These are phyloP conservation scores for Phellopilus nigrolimitatus DNA, from an alignment of 1,284 basidiomycete genomes.

Conservation along the genomic window DNA sequence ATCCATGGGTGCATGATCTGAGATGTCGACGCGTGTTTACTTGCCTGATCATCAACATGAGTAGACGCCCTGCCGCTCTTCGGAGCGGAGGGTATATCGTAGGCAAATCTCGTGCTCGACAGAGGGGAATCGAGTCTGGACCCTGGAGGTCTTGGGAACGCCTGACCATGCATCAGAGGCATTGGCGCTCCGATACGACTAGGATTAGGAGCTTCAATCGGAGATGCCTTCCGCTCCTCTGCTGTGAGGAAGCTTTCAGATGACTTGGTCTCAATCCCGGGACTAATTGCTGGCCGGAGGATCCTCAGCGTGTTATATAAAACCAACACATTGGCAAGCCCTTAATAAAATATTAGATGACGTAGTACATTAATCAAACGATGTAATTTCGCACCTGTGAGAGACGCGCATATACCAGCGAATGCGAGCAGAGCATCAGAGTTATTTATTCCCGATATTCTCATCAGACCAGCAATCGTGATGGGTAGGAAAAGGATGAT, in stretches of 20 bases:
- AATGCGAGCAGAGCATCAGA: slow-evolving; percentile 25
- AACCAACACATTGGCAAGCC: slow-evolving; percentile 56
- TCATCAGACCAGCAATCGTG: slow-evolving; percentile 17
- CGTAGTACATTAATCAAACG: neutral
- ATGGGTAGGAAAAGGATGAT: slow-evolving; percentile 17
- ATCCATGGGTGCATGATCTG: slow-evolving; percentile 14
- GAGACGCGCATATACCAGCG: slow-evolving; percentile 14
- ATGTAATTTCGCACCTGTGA: slow-evolving; percentile 12
- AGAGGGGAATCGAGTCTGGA: slow-evolving; percentile 8
- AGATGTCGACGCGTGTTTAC: slow-evolving; percentile 11
- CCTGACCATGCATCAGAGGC: slow-evolving; percentile 8
- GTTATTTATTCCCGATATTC: slow-evolving; percentile 12
- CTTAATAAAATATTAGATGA: slow-evolving; percentile 31
- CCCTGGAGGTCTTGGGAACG: slow-evolving; percentile 17
- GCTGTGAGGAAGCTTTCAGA: slow-evolving; percentile 20
- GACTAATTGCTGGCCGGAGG: slow-evolving; percentile 45
- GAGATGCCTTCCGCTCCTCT: slow-evolving; percentile 16
- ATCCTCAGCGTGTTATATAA: slow-evolving; percentile 66
- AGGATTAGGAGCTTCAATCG: slow-evolving; percentile 16
- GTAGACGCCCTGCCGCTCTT: neutral
- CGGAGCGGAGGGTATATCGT: slow-evolving; percentile 10
- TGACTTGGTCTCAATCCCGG: neutral
- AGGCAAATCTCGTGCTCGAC: slow-evolving; percentile 4
- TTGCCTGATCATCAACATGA: slow-evolving; percentile 1
- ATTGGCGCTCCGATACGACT: slow-evolving; percentile 1